These are phyloP conservation scores for Tagetes erecta DNA, from an alignment of 129 eudicot species.

Conservation along the genomic window DNA sequence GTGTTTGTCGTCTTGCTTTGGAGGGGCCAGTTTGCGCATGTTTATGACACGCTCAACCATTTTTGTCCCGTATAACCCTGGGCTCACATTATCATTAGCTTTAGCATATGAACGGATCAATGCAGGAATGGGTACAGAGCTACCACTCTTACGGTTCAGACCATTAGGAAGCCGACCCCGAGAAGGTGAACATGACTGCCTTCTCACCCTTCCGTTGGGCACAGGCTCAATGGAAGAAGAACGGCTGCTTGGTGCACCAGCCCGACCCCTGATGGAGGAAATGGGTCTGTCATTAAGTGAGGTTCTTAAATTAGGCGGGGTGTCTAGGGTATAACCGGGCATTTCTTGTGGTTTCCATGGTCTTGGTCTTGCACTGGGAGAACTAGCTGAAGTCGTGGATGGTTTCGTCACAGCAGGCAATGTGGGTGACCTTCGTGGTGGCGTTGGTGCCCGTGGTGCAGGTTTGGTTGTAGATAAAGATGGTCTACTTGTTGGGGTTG, in stretches of 20 bases:
- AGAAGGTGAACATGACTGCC: slow-evolving; percentile 94
- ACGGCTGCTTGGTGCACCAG: slow-evolving; percentile 79
- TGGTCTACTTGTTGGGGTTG: slow-evolving; percentile 69
- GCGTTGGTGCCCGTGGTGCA: slow-evolving; percentile 69
- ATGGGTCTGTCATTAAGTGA: slow-evolving; percentile 72
- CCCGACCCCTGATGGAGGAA: slow-evolving; percentile 76
- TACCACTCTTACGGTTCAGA: slow-evolving; percentile 58
- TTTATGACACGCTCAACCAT: slow-evolving; percentile 93
- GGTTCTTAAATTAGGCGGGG: slow-evolving; percentile 88
- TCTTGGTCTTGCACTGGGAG: slow-evolving; percentile 74
- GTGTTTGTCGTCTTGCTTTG: slow-evolving; percentile 78
- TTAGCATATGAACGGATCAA: slow-evolving; percentile 70
- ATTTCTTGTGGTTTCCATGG: slow-evolving; percentile 97
- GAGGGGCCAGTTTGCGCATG: slow-evolving; percentile 88
- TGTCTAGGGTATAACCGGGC: slow-evolving; percentile 91
- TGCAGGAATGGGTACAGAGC: slow-evolving; percentile 90
- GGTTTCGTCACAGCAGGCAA: slow-evolving; percentile 42
- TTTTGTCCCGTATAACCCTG: slow-evolving; percentile 72
- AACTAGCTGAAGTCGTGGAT: slow-evolving; percentile 50
- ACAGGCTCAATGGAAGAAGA: slow-evolving; percentile 85
- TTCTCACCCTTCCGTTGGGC: slow-evolving; percentile 66
- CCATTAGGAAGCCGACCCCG: slow-evolving; percentile 92
- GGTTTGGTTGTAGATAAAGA: slow-evolving; percentile 52
- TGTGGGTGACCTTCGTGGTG: slow-evolving; percentile 68
- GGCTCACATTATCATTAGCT: slow-evolving; percentile 82